Percentiles rank a stretch among this genome's conserved stretches.
Conservation (phyloP, 1,284 basidiomycete genomes). For the Leccinum subspadiceum region DNA sequence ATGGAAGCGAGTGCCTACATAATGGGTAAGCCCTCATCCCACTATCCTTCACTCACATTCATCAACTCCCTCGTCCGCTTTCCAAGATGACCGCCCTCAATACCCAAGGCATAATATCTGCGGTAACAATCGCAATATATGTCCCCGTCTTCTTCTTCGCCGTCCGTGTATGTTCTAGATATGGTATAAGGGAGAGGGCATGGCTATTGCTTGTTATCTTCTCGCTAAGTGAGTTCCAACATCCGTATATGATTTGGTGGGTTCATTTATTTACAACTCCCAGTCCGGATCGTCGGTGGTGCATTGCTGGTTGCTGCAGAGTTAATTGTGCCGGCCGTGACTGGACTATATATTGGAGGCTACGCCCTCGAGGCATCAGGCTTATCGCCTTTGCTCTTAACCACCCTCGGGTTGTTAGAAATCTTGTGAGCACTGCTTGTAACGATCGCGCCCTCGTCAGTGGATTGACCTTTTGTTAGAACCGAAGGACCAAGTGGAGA, state of each 20-base stretch:
- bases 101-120: slow-evolving; percentile 52
- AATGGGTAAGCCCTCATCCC: slow-evolving; percentile 16
- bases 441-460: not conserved
- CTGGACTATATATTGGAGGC: slow-evolving; percentile 47
- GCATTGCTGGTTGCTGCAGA: slow-evolving; percentile 55
- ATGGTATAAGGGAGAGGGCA: slow-evolving; percentile 56
- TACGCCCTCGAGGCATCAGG: slow-evolving; percentile 57
- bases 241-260: slow-evolving; percentile 1
- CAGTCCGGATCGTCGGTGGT: slow-evolving; percentile 59
- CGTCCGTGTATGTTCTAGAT: slow-evolving; percentile 43
- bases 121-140: slow-evolving; percentile 55
- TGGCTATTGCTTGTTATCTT: slow-evolving; percentile 62
- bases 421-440: slow-evolving; percentile 48
- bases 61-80: not conserved
- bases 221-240: slow-evolving; percentile 40
- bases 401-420: slow-evolving; percentile 57
- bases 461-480: slow-evolving; percentile 16
- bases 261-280: slow-evolving; percentile 11
- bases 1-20: slow-evolving; percentile 12
- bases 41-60: slow-evolving; percentile 2
- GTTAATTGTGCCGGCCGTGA: slow-evolving; percentile 35
- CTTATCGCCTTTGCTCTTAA: slow-evolving; percentile 50
- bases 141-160: slow-evolving; percentile 48
- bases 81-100: slow-evolving; percentile 36
- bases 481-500: slow-evolving; percentile 22